Percentiles rank a stretch among this genome's conserved stretches.
phyloP scores from a whole-genome alignment of 2,329 filamentous ascomycete genomes.

The Epichloe sylvatica region DNA sequence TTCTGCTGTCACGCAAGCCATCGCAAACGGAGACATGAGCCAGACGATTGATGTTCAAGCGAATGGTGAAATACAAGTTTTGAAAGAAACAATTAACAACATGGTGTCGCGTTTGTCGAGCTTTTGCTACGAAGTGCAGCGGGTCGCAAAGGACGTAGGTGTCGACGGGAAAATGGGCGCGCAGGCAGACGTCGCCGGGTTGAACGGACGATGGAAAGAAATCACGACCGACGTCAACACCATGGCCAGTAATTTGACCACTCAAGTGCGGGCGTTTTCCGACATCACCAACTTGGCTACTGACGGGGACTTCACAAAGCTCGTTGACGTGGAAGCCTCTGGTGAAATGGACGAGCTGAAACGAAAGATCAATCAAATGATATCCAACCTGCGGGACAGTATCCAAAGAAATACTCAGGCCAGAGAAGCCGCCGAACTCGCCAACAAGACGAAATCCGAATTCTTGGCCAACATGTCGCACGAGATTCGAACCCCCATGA shows the following conservation, averaged over 20 bases:
- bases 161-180: conserved; percentile 98
- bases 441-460: conserved; percentile 96
- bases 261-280: conserved; percentile 93
- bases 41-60: conserved; percentile 92
- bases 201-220: conserved; percentile 93
- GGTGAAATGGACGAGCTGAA: conserved; percentile 99
- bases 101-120: conserved; percentile 93
- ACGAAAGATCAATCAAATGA: conserved; percentile 99
- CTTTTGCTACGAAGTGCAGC: conserved; percentile 91
- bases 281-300: conserved; percentile 98
- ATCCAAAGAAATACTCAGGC: conserved; percentile 95
- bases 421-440: conserved; percentile 86
- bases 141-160: conserved; percentile 89
- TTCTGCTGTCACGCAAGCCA: conserved; percentile 85
- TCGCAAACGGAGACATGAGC: conserved; percentile 90
- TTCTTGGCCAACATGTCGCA: conserved; percentile 99
- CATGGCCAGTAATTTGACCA: conserved; percentile 69
- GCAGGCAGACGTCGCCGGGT: conserved; percentile 83
- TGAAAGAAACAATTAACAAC: conserved; percentile 97
- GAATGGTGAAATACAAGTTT: conserved; percentile 81
- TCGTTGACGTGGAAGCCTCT: conserved; percentile 91
- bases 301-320: conserved; percentile 91
- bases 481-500: conserved; percentile 94
- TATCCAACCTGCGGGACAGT: conserved; percentile 85
- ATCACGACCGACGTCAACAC: conserved; percentile 96